phyloP scores from a whole-genome alignment of 2,329 filamentous ascomycete species.

The Trichoderma simmonsii region DNA sequence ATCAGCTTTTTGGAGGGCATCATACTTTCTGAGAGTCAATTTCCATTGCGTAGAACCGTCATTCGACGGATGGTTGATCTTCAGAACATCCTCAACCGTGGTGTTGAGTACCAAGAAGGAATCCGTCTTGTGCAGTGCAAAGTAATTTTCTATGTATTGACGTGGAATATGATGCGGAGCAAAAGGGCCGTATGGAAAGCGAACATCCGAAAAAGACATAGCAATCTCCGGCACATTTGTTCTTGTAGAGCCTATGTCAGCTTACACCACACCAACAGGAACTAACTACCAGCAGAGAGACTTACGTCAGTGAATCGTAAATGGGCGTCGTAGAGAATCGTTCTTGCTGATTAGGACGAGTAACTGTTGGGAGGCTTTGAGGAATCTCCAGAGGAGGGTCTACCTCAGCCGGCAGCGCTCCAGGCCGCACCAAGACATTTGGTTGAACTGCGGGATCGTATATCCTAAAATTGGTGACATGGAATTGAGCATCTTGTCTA shows the following conservation, averaged over 20 bases:
- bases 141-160: slow-evolving; percentile 56
- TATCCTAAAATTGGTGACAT: slow-evolving; percentile 39
- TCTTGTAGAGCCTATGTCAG: slow-evolving; percentile 25
- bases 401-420: slow-evolving; percentile 41
- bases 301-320: slow-evolving; percentile 51
- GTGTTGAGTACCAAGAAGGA: slow-evolving; percentile 46
- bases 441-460: slow-evolving; percentile 44
- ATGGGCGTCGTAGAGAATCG: slow-evolving; percentile 48
- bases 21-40: slow-evolving; percentile 46
- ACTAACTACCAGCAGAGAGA: background rate
- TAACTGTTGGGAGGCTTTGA: slow-evolving; percentile 37
- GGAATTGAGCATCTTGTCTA: background rate
- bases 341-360: slow-evolving; percentile 42
- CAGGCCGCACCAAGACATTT: slow-evolving; percentile 38
- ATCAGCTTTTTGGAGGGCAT: slow-evolving; percentile 42
- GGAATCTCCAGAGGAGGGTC: slow-evolving; percentile 48
- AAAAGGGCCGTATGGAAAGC: slow-evolving; percentile 55
- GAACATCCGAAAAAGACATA: slow-evolving; percentile 53
- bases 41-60: slow-evolving; percentile 36
- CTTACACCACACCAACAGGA: too few relatives aligned
- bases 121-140: slow-evolving; percentile 49
- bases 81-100: slow-evolving; percentile 49
- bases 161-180: slow-evolving; percentile 52
- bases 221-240: slow-evolving; percentile 57
- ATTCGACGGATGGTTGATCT: slow-evolving; percentile 24